These are phyloP conservation scores for Plasmodium vivax DNA, from an alignment of 169 alveolate genomes.

Conservation along the genomic window DNA sequence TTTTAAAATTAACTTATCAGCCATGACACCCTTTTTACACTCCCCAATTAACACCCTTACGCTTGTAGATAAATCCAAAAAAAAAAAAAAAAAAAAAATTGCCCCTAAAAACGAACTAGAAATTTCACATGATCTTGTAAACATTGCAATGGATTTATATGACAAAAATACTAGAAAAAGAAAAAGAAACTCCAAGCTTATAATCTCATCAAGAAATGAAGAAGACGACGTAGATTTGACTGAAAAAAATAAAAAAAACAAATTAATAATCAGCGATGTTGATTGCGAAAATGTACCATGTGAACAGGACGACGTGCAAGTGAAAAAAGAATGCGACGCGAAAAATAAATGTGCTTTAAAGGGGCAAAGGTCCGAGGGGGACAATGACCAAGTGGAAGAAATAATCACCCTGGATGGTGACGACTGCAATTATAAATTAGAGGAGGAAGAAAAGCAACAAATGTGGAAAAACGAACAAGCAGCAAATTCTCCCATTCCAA, in stretches of 20 bases:
- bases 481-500: neutral
- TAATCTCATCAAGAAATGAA: constrained; percentile 15
- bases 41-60: neutral
- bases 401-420: neutral
- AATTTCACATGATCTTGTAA: constrained; percentile 17
- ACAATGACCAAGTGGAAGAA: neutral
- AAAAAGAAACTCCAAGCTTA: constrained; percentile 10
- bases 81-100: constrained; percentile 8
- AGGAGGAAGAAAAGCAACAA: neutral
- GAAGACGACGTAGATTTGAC: constrained; percentile 9
- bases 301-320: neutral
- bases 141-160: constrained; percentile 27
- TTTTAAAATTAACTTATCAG: neutral
- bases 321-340: constrained; percentile 25
- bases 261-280: neutral
- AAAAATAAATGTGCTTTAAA: constrained; percentile 33
- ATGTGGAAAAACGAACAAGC: neutral
- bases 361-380: neutral
- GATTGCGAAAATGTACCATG: constrained; percentile 3
- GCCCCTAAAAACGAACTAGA: neutral
- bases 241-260: constrained; percentile 17
- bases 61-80: constrained; percentile 2
- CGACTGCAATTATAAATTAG: neutral
- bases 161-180: constrained; percentile 12
- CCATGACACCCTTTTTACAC: neutral